phyloP scores from a whole-genome alignment of 169 alveolate species.

The Plasmodium falciparum region DNA sequence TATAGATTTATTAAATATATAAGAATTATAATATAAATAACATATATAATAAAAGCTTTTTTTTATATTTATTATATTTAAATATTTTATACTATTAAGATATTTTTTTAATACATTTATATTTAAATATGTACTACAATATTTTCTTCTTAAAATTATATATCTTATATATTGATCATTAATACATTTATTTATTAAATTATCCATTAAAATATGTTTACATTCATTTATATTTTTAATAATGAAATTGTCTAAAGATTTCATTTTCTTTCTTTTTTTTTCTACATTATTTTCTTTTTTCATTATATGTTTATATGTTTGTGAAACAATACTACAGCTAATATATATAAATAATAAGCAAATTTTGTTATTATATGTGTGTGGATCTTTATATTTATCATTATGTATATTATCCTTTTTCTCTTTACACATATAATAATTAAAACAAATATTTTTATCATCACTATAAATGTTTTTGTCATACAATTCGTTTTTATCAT shows the following conservation, averaged over 20 bases:
- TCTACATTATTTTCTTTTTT: neutral
- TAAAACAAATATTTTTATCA: neutral
- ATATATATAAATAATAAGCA: slow-evolving; percentile 55
- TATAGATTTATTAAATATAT: slow-evolving; percentile 61
- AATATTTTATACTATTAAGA: slow-evolving; percentile 52
- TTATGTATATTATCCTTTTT: neutral
- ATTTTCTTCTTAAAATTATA: slow-evolving; percentile 50
- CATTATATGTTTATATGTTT: slow-evolving; percentile 32
- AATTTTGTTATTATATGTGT: slow-evolving; percentile 27
- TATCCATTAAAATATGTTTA: slow-evolving; percentile 12
- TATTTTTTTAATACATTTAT: slow-evolving; percentile 54
- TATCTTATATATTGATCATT: slow-evolving; percentile 36
- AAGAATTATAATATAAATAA: slow-evolving; percentile 46
- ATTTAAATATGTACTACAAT: slow-evolving; percentile 22
- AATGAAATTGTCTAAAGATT: neutral
- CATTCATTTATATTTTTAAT: slow-evolving; percentile 24
- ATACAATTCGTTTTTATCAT: neutral
- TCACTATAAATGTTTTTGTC: neutral
- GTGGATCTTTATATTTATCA: too few species aligned
- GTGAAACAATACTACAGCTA: slow-evolving; percentile 29
- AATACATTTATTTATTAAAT: slow-evolving; percentile 16
- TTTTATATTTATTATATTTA: slow-evolving; percentile 74
- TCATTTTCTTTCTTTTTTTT: neutral
- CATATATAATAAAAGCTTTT: slow-evolving; percentile 37
- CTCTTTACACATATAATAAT: neutral